Conservation (phyloP, 495 filamentous ascomycete species). For the Hypomontagnella submonticulosa region DNA sequence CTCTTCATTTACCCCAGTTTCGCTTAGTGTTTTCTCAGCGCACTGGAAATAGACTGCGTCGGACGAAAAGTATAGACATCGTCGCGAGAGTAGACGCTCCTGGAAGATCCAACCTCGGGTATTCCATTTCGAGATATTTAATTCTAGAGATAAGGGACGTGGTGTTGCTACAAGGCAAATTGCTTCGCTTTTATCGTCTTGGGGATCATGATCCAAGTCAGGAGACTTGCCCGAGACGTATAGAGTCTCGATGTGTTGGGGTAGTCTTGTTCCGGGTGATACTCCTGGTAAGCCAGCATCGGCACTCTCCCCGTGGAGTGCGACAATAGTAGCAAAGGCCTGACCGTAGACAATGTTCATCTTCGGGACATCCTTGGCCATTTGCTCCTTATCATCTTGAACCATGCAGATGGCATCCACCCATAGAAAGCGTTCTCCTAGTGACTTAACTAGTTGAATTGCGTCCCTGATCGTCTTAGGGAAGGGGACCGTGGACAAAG, state of each 20-base stretch:
- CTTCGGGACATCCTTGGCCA: constrained; percentile 17
- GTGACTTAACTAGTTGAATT: constrained; percentile 20
- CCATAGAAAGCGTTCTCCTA: constrained; percentile 35
- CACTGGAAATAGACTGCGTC: too few species aligned
- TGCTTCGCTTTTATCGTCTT: too few species aligned
- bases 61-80: not conserved
- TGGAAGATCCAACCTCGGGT: constrained; percentile 45
- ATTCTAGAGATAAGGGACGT: not conserved
- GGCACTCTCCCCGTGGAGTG: constrained; percentile 32
- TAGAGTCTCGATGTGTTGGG: not conserved
- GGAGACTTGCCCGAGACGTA: too few species aligned
- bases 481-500: not conserved
- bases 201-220: too few species aligned
- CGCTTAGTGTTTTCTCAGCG: too few species aligned
- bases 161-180: too few species aligned
- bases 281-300: constrained; percentile 44
- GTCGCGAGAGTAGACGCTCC: constrained; percentile 33
- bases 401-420: constrained; percentile 29
- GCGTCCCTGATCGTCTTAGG: constrained; percentile 35
- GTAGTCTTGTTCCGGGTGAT: not conserved
- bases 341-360: constrained; percentile 48
- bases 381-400: constrained; percentile 31
- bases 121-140: constrained; percentile 31
- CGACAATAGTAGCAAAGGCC: constrained; percentile 45
- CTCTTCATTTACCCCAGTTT: too few species aligned